A percentile compares a stretch with the other conserved stretches of the same genome.
These are phyloP conservation scores for Lathyrus sativus DNA, from an alignment of 306 rosid species.

Conservation along the genomic window DNA sequence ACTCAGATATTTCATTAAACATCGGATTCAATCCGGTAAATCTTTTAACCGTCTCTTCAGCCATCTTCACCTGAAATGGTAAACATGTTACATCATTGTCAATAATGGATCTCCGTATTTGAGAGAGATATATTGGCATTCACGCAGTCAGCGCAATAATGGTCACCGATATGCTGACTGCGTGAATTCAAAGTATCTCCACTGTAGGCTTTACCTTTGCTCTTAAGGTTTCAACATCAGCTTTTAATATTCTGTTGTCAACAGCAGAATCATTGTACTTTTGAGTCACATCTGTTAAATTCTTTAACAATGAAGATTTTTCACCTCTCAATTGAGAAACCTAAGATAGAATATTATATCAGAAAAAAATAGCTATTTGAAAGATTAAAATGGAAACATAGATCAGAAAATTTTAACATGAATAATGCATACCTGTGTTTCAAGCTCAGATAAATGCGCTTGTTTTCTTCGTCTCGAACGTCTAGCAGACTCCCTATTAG, in stretches of 20 bases:
- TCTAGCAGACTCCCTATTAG: constrained; percentile 96
- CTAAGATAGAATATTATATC: constrained; percentile 46
- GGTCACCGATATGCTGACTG: neutral
- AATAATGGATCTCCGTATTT: neutral
- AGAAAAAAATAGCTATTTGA: neutral
- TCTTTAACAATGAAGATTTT: constrained; percentile 80
- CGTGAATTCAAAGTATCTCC: neutral
- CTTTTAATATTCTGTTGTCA: constrained; percentile 87
- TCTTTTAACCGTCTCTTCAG: constrained; percentile 80
- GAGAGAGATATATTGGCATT: neutral
- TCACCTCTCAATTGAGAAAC: constrained; percentile 81
- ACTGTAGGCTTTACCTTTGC: constrained; percentile 63
- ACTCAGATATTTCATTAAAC: constrained; percentile 59
- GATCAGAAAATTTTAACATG: neutral
- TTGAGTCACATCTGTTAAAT: constrained; percentile 65
- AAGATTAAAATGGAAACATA: neutral
- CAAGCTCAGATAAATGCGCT: constrained; percentile 93
- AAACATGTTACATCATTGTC: constrained; percentile 18
- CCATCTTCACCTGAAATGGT: constrained; percentile 74
- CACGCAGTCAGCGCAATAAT: neutral
- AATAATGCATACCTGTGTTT: constrained; percentile 62
- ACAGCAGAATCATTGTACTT: constrained; percentile 68
- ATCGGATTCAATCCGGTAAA: constrained; percentile 62
- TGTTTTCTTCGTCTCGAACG: constrained; percentile 97
- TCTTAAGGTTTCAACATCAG: constrained; percentile 88